Base-by-base conservation (phyloP, 371 early-diverging fungal species). In the Spraguea lophii region DNA sequence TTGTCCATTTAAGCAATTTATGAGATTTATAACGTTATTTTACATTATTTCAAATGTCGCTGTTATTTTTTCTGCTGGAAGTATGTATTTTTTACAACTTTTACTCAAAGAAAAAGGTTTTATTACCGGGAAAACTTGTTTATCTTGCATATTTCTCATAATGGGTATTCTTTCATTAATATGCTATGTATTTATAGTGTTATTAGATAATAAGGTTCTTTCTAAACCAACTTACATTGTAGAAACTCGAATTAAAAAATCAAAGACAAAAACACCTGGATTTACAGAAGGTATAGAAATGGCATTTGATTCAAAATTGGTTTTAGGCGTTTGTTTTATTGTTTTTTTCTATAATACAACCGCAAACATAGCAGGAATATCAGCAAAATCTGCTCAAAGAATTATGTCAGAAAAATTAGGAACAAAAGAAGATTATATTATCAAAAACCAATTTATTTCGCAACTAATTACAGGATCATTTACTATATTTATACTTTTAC, bases 291-390 rank as follows among this genome's bases (percentile, higher is more conserved):
- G 62, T 26, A 53, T 56, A 30, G 56, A 51, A 27, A 67, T 69
- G 59, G 37, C 37, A 7, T 43, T 52, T 21, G n/a, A n/a, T n/a
- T 62, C 65, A 15, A 61, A 54, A 47, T 51, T 72, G 22, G 30
- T 66, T 6, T 44, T 69, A 13, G 42, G 54, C 7, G 59, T 69
- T 37, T 66, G 63, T 39, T 13, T 56, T 6, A 62, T 65, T 4
- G 72, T 72, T 0, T 54, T 69, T 19, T 55, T 53, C 24, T 72
- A 65, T 47, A n/a, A n/a, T n/a, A n/a, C n/a, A n/a, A n/a, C n/a
- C n/a, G n/a, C n/a, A n/a, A n/a, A n/a, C n/a, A n/a, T n/a, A n/a
- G n/a, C n/a, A n/a, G n/a, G n/a, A n/a, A n/a, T n/a, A n/a, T n/a
- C n/a, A n/a, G n/a, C n/a, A n/a, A n/a, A n/a, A n/a, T n/a, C n/a